phyloP scores from a whole-genome alignment of 2,329 filamentous ascomycete genomes.

The Ampelomyces quisqualis region DNA sequence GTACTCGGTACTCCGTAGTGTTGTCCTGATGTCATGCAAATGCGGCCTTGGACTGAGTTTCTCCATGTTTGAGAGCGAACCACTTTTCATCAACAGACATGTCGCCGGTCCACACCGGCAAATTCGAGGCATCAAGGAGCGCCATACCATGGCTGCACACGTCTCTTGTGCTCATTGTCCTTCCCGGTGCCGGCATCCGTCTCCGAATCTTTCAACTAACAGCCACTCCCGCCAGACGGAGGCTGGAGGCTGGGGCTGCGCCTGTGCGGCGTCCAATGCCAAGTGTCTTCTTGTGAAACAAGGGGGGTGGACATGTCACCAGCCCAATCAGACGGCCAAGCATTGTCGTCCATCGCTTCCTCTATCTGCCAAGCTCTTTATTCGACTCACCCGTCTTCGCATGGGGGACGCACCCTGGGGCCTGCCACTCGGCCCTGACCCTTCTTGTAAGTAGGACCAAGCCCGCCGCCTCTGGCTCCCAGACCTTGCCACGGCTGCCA shows the following conservation, averaged over 20 bases:
- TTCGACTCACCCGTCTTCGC: conserved; percentile 40
- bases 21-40: conserved; percentile 9
- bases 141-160: conserved; percentile 8
- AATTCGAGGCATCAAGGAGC: too few species aligned
- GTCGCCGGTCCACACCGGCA: too few species aligned
- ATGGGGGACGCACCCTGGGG: conserved; percentile 30
- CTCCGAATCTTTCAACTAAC: too few species aligned
- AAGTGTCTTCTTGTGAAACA: conserved; percentile 25
- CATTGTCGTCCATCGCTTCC: conserved; percentile 16
- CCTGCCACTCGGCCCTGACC: conserved; percentile 22
- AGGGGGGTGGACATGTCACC: conserved; percentile 21
- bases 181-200: conserved; percentile 3
- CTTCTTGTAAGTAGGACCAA: conserved; percentile 24
- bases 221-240: too few species aligned
- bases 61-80: too few species aligned
- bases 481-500: conserved; percentile 28
- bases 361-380: conserved; percentile 32
- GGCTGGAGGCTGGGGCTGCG: too few species aligned
- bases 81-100: conserved; percentile 13
- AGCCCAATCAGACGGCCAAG: conserved; percentile 23
- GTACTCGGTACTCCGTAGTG: neutral
- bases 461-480: conserved; percentile 10
- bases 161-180: conserved; percentile 5
- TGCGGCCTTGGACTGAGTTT: too few species aligned
- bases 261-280: conserved; percentile 17